Evolutionary conservation across 257 asterid genomes (phyloP).

Genomic region (Solanum rostratum): DNA sequence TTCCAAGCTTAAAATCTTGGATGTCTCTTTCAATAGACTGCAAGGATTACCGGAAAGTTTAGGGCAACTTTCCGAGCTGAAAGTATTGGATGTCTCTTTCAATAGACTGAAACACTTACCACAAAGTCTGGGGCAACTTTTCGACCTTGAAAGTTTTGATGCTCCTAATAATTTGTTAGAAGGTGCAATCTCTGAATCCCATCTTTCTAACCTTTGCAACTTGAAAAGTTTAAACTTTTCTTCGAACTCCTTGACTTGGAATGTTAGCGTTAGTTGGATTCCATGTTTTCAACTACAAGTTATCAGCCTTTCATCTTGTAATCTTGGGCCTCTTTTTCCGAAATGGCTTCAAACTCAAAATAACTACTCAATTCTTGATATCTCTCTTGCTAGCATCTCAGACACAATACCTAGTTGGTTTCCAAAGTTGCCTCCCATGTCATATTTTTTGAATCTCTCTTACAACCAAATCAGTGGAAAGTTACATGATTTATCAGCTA

Average conservation of each 20-base stretch:
- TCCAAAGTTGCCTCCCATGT: constrained; percentile 13
- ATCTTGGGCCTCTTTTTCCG: constrained; percentile 25
- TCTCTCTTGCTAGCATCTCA: constrained; percentile 16
- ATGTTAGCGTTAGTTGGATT: constrained; percentile 3
- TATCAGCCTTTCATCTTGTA: constrained; percentile 6
- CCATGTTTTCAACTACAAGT: constrained; percentile 13
- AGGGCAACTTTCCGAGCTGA: neutral
- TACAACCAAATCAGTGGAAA: constrained; percentile 19
- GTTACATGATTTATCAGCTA: constrained; percentile 8
- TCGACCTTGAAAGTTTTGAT: constrained; percentile 8
- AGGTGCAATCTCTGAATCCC: constrained; percentile 15
- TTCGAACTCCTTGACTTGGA: constrained; percentile 7
- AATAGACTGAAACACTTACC: neutral
- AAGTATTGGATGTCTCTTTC: neutral
- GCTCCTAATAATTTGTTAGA: constrained; percentile 9
- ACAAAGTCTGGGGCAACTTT: constrained; percentile 4
- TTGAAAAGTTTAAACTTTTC: constrained; percentile 14
- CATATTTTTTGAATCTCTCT: constrained; percentile 17
- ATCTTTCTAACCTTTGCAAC: constrained; percentile 7
- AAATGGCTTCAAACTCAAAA: constrained; percentile 24
- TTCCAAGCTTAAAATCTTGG: neutral
- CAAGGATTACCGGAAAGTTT: constrained; percentile 2
- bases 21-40: neutral
- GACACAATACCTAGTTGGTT: constrained; percentile 23
- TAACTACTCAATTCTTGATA: constrained; percentile 5